A percentile compares a stretch with the other conserved stretches of the same genome.
Conservation (phyloP, 1,284 basidiomycete species). For the Melampsora larici-populina region DNA sequence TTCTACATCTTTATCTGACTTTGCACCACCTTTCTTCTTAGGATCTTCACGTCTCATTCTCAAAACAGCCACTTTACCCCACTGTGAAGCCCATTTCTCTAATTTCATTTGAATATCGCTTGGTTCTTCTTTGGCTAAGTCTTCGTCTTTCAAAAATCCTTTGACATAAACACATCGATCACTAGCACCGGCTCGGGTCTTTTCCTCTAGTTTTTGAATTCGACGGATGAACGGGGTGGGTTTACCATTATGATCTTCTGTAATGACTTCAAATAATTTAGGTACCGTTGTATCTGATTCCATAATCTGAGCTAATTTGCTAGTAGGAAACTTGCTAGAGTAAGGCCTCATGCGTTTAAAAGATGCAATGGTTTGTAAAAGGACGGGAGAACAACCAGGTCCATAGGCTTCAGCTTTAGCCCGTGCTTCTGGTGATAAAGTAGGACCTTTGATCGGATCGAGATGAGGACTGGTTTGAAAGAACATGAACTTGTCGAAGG, state of each 20-base stretch:
- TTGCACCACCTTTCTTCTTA: not conserved
- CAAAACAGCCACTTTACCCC: slow-evolving; percentile 32
- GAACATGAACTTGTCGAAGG: slow-evolving; percentile 95
- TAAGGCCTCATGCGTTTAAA: slow-evolving; percentile 41
- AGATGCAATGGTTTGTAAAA: slow-evolving; percentile 38
- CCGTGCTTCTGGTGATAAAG: slow-evolving; percentile 34
- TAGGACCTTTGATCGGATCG: slow-evolving; percentile 33
- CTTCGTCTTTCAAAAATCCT: slow-evolving; percentile 41
- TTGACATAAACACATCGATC: slow-evolving; percentile 42
- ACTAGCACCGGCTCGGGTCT: slow-evolving; percentile 29
- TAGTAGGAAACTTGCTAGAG: slow-evolving; percentile 37
- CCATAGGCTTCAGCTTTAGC: slow-evolving; percentile 36
- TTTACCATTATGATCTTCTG: slow-evolving; percentile 29
- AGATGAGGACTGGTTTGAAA: slow-evolving; percentile 41
- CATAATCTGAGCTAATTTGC: slow-evolving; percentile 33
- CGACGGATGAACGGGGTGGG: slow-evolving; percentile 20
- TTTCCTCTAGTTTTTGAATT: slow-evolving; percentile 35
- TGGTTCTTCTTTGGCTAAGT: slow-evolving; percentile 35
- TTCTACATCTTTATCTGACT: not conserved
- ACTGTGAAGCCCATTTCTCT: slow-evolving; percentile 40
- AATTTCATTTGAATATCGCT: slow-evolving; percentile 32
- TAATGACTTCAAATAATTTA: slow-evolving; percentile 27
- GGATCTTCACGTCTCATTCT: slow-evolving; percentile 40
- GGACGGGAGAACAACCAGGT: slow-evolving; percentile 39
- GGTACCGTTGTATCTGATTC: slow-evolving; percentile 26